Percentiles rank a stretch among this genome's conserved stretches.
Conservation (phyloP, 768 basidiomycete species). For the Termitomyces sp. region DNA sequence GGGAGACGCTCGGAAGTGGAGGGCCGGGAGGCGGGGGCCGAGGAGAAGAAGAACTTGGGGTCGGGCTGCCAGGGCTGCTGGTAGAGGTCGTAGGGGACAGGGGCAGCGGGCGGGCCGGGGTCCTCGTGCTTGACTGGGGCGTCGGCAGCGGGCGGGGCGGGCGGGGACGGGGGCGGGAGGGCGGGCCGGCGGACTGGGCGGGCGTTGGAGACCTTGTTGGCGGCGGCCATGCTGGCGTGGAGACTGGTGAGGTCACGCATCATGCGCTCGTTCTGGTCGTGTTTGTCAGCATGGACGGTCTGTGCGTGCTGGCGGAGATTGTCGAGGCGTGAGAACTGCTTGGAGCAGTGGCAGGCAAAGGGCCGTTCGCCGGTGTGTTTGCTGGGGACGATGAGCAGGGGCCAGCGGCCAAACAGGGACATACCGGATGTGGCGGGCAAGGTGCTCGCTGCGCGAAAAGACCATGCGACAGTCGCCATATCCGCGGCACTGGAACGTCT, state of each 20-base stretch:
- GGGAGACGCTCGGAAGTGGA: constrained; percentile 55
- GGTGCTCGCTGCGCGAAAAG: constrained; percentile 91
- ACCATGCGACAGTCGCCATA: constrained; percentile 97
- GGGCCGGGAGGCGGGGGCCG: constrained; percentile 26
- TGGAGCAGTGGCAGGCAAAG: constrained; percentile 92
- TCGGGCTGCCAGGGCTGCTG: background rate
- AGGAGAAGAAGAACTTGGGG: constrained; percentile 22
- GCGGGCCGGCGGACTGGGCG: constrained; percentile 4
- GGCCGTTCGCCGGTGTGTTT: constrained; percentile 98
- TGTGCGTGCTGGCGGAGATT: constrained; percentile 96
- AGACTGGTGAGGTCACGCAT: constrained; percentile 84
- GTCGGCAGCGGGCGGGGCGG: background rate
- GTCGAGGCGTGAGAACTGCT: constrained; percentile 94
- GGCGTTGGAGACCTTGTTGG: constrained; percentile 32
- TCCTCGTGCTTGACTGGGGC: constrained; percentile 38
- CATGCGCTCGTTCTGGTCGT: constrained; percentile 83
- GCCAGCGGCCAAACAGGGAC: constrained; percentile 14
- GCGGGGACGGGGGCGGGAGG: background rate
- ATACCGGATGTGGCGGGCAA: constrained; percentile 92
- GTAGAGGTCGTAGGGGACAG: constrained; percentile 8
- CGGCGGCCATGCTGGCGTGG: constrained; percentile 73
- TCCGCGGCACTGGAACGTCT: constrained; percentile 93
- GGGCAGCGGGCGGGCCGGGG: no score
- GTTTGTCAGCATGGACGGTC: constrained; percentile 95
- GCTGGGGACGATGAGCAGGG: constrained; percentile 31